phyloP scores from a whole-genome alignment of 2,329 filamentous ascomycete species.

The Acrocalymma vagum region DNA sequence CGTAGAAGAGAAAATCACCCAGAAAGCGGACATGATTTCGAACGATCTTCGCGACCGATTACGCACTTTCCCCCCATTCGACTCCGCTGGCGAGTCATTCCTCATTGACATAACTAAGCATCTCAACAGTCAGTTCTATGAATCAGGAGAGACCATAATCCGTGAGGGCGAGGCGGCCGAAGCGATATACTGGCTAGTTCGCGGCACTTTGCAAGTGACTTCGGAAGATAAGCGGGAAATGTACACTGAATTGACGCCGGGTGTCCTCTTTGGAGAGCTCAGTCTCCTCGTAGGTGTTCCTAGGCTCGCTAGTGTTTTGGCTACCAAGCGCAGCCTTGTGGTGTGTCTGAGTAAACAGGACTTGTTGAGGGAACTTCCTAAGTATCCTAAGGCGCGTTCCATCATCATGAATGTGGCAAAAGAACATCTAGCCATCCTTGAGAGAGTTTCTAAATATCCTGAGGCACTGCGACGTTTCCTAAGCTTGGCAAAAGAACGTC shows the following conservation, averaged over 20 bases:
- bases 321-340: conserved; percentile 86
- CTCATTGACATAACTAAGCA: conserved; percentile 89
- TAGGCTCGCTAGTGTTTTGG: conserved; percentile 92
- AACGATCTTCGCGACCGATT: conserved; percentile 95
- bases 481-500: too few species aligned
- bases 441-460: too few species aligned
- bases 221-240: conserved; percentile 96
- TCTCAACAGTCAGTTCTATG: conserved; percentile 87
- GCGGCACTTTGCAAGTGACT: conserved; percentile 91
- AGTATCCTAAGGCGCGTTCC: conserved; percentile 89
- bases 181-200: conserved; percentile 98
- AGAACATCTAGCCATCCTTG: conserved; percentile 86
- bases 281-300: conserved; percentile 98
- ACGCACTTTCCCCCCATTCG: conserved; percentile 95
- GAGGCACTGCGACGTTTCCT: too few species aligned
- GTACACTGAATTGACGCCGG: conserved; percentile 92
- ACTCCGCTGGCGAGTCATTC: conserved; percentile 91
- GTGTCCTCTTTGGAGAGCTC: conserved; percentile 98
- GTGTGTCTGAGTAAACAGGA: conserved; percentile 96
- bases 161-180: conserved; percentile 96
- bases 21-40: too few species aligned
- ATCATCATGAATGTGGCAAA: conserved; percentile 94
- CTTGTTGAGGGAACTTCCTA: conserved; percentile 84
- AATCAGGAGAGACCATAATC: conserved; percentile 89
- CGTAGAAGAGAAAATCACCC: too few species aligned